Base-by-base conservation (phyloP, 2,329 filamentous ascomycete genomes). In the Chlorencoelia australis region DNA sequence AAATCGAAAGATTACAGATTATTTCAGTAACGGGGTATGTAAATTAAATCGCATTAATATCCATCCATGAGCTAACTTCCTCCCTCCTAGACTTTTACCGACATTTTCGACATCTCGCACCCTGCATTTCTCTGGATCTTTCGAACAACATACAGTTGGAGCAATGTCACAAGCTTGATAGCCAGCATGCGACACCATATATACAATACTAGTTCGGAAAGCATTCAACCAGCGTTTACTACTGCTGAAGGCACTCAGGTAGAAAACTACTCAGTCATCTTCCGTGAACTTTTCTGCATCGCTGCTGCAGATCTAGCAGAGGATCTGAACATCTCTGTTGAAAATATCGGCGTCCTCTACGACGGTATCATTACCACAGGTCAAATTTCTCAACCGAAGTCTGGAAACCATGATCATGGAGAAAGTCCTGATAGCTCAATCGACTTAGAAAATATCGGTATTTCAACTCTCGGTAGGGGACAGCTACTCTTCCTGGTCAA, bases 61-160 rank as follows among this genome's bases (percentile, higher is more conserved):
- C 16, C 3, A 9, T 4, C 8, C 5, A 3, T 2, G 18, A 31
- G n/a, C 28, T 37, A 33, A 35, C 30, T 37, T 39, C 33, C 24
- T 25, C 11, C 3, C 35, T 7, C 4, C 46, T 44, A 60, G 55
- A 76, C 74, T 18, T 73, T 79, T 35, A 75, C 79, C 41, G 84
- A 93, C 42, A 73, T 79, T 10, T 88, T 94, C 51, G 77, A 76
- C 38, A 76, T 77, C 16, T 73, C 75, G 0, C 85, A 94, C 53
- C 75, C 82, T 0, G 75, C 88, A 2, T 94, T 91, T 58, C 75
- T 87, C 33, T 94, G 87, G 87, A 79, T 91, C 51, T 93, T 83
- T 54, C 74, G 82, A 39, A 82, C 85, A 3, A 84, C 82, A 5
- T 71, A 78, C 40, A 81, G 87, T 56, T 94, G 87, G 87, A 55